These are phyloP conservation scores for Fraxinus ornus DNA, from an alignment of 305 asterid species.

Conservation along the genomic window DNA sequence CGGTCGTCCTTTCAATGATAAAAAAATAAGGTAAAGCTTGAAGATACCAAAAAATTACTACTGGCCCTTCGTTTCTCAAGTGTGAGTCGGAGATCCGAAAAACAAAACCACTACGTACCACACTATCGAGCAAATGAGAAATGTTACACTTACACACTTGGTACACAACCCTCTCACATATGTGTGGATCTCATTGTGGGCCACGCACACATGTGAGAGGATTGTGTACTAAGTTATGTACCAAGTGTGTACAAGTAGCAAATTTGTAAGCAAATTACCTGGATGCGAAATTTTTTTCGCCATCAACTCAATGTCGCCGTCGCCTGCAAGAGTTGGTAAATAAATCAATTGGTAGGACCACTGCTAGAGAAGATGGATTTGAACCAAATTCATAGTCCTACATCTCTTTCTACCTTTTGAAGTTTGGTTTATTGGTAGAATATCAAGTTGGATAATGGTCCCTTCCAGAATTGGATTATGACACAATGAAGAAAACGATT, in stretches of 20 bases:
- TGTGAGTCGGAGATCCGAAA: not conserved
- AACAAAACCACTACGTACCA: too few species aligned
- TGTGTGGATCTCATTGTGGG: too few species aligned
- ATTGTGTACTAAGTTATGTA: too few species aligned
- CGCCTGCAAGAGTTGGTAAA: not conserved
- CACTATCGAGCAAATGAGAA: too few species aligned
- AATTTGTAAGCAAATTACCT: too few species aligned
- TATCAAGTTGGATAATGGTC: conserved; percentile 34
- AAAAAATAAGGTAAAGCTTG: not conserved
- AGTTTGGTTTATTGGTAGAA: conserved; percentile 12
- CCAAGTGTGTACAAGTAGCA: too few species aligned
- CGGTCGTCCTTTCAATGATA: not conserved
- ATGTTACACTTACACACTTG: too few species aligned
- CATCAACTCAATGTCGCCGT: not conserved
- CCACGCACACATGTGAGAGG: too few species aligned
- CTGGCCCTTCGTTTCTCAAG: not conserved
- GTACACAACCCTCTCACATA: too few species aligned
- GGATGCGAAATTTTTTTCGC: not conserved
- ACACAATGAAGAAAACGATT: not conserved
- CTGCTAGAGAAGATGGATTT: conserved; percentile 17
- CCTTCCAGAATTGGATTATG: conserved; percentile 17
- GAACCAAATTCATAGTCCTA: conserved; percentile 10
- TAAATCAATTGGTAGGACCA: not conserved
- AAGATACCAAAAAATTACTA: not conserved
- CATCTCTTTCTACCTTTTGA: not conserved